Percentiles rank a stretch among this genome's conserved stretches.
Conservation (phyloP, 768 basidiomycete species). For the Calocera cornea region DNA sequence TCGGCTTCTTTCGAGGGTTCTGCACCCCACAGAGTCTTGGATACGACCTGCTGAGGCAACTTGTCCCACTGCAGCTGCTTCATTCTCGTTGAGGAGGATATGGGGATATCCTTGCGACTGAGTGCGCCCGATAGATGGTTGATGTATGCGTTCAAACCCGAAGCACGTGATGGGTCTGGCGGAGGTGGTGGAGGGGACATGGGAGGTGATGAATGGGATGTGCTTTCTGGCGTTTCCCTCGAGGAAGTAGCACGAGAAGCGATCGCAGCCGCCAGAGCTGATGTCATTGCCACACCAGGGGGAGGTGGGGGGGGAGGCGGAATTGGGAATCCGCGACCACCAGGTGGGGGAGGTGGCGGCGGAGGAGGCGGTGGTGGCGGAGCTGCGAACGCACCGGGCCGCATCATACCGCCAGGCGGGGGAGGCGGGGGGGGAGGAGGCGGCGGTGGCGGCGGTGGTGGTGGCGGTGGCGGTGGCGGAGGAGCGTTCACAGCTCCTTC, state of each 20-base stretch:
- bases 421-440: conserved; percentile 20
- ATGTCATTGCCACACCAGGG: conserved; percentile 8
- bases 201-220: conserved; percentile 14
- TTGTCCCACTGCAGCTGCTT: conserved; percentile 99
- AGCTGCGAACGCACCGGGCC: conserved; percentile 6
- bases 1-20: conserved; percentile 49
- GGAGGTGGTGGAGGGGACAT: conserved; percentile 20
- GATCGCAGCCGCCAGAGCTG: conserved; percentile 6
- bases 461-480: conserved; percentile 9
- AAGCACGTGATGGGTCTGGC: conserved; percentile 13
- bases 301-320: conserved; percentile 15
- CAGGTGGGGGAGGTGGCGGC: conserved; percentile 29
- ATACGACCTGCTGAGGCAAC: conserved; percentile 74
- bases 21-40: conserved; percentile 65
- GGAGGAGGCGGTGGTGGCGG: conserved; percentile 25
- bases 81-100: conserved; percentile 82
- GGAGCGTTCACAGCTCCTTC: background rate
- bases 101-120: conserved; percentile 69
- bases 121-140: conserved; percentile 36
- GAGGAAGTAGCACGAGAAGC: background rate
- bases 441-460: conserved; percentile 15
- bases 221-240: conserved; percentile 13
- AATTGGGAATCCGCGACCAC: background rate
- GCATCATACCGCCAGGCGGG: conserved; percentile 15
- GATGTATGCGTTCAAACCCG: conserved; percentile 22